Conservation (phyloP, 768 basidiomycete species). For the Crucibulum laeve region DNA sequence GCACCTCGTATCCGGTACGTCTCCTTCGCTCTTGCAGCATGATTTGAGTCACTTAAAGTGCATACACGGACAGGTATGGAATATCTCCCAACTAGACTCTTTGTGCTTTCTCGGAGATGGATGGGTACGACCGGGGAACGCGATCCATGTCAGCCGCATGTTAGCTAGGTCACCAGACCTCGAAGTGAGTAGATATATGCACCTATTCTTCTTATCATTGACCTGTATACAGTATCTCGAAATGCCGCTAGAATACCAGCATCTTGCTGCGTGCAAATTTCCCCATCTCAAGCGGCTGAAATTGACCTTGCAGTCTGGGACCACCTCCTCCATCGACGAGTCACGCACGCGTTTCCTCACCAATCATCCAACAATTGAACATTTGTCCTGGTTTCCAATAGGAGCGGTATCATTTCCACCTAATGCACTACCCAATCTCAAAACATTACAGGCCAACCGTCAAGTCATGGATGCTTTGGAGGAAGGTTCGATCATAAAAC, state of each 20-base stretch:
- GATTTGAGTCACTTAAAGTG: not conserved
- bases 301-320: constrained; percentile 37
- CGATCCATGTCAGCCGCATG: constrained; percentile 18
- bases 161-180: constrained; percentile 21
- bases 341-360: constrained; percentile 35
- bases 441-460: constrained; percentile 27
- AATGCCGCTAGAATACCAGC: constrained; percentile 40
- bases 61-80: constrained; percentile 22
- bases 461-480: constrained; percentile 29
- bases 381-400: constrained; percentile 41
- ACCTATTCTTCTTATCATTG: not conserved
- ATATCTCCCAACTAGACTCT: constrained; percentile 19
- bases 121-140: constrained; percentile 22
- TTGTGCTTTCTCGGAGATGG: constrained; percentile 21
- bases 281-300: constrained; percentile 37
- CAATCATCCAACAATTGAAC: constrained; percentile 41
- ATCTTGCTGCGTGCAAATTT: constrained; percentile 30
- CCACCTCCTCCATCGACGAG: constrained; percentile 25
- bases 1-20: constrained; percentile 34
- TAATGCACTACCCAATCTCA: constrained; percentile 35
- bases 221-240: constrained; percentile 29
- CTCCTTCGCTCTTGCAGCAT: not conserved
- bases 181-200: constrained; percentile 15
- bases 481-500: constrained; percentile 12
- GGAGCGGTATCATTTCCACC: constrained; percentile 26